Evolutionary conservation across 345 rosid genomes (phyloP).

Genomic region (Lepidium didymum): DNA sequence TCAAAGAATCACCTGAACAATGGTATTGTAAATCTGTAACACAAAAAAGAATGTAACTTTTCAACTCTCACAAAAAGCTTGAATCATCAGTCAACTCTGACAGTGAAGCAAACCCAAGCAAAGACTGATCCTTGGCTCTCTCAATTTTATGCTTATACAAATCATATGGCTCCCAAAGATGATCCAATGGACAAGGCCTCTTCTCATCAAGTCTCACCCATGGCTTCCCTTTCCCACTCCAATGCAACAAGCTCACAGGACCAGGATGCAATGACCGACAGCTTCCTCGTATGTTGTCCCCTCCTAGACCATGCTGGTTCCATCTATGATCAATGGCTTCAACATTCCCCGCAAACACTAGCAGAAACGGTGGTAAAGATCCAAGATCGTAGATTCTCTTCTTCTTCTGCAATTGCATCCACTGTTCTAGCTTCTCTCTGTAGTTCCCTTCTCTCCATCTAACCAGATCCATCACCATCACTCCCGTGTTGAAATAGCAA

Average conservation of each 20-base stretch:
- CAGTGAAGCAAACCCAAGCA: slow-evolving; percentile 26
- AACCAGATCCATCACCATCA: slow-evolving; percentile 90
- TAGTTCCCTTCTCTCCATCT: slow-evolving; percentile 79
- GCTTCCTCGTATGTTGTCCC: slow-evolving; percentile 81
- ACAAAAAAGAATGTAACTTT: slow-evolving; percentile 2
- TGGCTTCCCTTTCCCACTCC: slow-evolving; percentile 99
- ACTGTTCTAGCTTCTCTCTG: slow-evolving; percentile 57
- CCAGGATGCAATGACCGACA: slow-evolving; percentile 83
- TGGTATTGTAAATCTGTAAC: neutral
- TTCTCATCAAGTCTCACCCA: slow-evolving; percentile 78
- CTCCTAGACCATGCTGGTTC: slow-evolving; percentile 98
- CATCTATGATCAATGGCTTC: slow-evolving; percentile 80
- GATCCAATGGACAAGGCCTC: slow-evolving; percentile 70
- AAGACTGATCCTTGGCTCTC: slow-evolving; percentile 29
- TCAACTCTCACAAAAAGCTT: slow-evolving; percentile 25
- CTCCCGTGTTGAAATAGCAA: slow-evolving; percentile 95
- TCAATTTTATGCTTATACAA: slow-evolving; percentile 36
- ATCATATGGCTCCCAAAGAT: slow-evolving; percentile 84
- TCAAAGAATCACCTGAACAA: slow-evolving; percentile 29
- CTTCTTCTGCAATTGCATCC: slow-evolving; percentile 86
- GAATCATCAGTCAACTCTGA: slow-evolving; percentile 27
- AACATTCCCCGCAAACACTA: slow-evolving; percentile 78
- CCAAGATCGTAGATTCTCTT: slow-evolving; percentile 86
- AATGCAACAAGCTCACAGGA: slow-evolving; percentile 88
- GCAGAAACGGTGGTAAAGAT: slow-evolving; percentile 82